phyloP scores from a whole-genome alignment of 106 monocot genomes.

The Dioscorea zingiberensis region DNA sequence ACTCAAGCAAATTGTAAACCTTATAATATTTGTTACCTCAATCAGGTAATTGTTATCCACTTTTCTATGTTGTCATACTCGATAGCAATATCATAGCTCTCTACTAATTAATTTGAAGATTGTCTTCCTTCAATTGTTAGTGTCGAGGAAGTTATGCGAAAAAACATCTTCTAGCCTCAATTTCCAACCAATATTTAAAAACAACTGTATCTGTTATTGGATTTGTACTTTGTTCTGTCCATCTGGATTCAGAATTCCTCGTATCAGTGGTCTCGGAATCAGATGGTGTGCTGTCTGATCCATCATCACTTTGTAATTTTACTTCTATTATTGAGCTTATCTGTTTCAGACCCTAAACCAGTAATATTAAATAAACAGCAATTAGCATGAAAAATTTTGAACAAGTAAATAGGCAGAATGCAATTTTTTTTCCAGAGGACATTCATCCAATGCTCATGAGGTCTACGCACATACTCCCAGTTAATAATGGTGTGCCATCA shows the following conservation, averaged over 20 bases:
- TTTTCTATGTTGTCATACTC: too few species aligned
- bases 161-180: too few species aligned
- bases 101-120: too few species aligned
- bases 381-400: constrained; percentile 5
- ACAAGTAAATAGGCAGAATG: too few species aligned
- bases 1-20: too few species aligned
- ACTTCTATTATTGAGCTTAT: constrained; percentile 14
- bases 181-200: constrained; percentile 88
- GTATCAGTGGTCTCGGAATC: constrained; percentile 83
- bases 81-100: too few species aligned
- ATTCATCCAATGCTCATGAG: constrained; percentile 10
- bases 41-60: too few species aligned
- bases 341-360: constrained; percentile 4
- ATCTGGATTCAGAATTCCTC: constrained; percentile 21
- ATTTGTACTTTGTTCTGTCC: constrained; percentile 12
- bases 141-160: too few species aligned
- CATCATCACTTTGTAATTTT: constrained; percentile 31
- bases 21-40: too few species aligned
- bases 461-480: constrained; percentile 11
- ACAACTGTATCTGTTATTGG: constrained; percentile 47
- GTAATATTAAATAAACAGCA: neutral
- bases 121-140: too few species aligned
- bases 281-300: constrained; percentile 41
- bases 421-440: too few species aligned
- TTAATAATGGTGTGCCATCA: constrained; percentile 6